Evolutionary conservation across 306 rosid genomes (phyloP), one percentile per base, ranked within the genome.

Genomic region (Casuarina glauca): DNA sequence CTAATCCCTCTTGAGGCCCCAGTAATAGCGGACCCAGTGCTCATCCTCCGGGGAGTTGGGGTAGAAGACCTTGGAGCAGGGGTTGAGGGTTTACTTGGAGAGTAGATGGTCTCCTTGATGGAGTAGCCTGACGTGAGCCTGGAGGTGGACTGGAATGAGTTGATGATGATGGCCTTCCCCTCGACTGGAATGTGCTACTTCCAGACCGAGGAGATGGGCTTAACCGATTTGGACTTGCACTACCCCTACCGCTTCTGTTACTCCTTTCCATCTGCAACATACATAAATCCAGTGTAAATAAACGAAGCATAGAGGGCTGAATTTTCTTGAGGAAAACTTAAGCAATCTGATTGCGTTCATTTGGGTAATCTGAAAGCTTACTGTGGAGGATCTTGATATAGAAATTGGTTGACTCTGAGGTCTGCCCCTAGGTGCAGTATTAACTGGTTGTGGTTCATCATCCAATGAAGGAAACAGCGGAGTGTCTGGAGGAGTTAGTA

Each of bases 391-490:
- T 85, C 96, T 87, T 77, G 97, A 86, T 87, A 92, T 92, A 66
- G 93, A 72, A 87, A 92, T 89, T 73, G 97, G 96, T 89, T 90
- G 93, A 83, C 93, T 92, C 60, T 86, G 88, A 75, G 96, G 89
- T 77, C 97, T 86, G 75, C 96, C 97, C 84, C 96, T 90, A 66
- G 74, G 84, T 77, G 81, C 45, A 71, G 81, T 67, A 79, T 41
- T 82, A 76, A 82, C 70, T 48, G 74, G 81, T 69, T 75, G 84
- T 6, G 82, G 91, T 74, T 92, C 93, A 66, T 87, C 88, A n/a
- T 92, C 97, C 86, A 92, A 67, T 69, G 97, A 87, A 82, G 92
- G 91, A 88, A 92, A 92, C 66, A 92, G 90, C 3, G 97, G 97
- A 13, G 96, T 92, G 77, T 92, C 97, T 0, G 97, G 97, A 68